These are phyloP conservation scores for Hanseniaspora valbyensis DNA, from an alignment of 805 yeast species.

Conservation along the genomic window DNA sequence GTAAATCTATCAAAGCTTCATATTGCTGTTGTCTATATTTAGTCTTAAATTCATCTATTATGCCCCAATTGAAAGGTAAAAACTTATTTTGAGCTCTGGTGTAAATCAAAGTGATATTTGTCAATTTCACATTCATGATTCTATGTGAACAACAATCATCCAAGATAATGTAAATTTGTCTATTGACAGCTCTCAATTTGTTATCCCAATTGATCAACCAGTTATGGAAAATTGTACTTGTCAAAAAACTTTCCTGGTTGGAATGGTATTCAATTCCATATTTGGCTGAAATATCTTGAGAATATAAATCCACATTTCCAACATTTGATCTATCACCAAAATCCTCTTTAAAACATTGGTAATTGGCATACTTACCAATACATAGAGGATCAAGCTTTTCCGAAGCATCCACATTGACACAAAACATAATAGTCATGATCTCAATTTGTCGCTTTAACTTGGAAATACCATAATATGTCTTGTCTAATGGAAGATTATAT, in stretches of 20 bases:
- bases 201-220: conserved; percentile 53
- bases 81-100: conserved; percentile 35
- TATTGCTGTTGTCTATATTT: conserved; percentile 50
- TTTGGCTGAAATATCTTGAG: conserved; percentile 38
- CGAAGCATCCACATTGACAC: conserved; percentile 51
- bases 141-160: conserved; percentile 58
- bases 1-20: conserved; percentile 28
- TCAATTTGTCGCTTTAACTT: conserved; percentile 30
- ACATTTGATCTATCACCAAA: conserved; percentile 22
- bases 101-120: conserved; percentile 33
- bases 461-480: conserved; percentile 36
- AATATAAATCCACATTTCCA: conserved; percentile 18
- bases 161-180: conserved; percentile 45
- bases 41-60: conserved; percentile 49
- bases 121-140: conserved; percentile 41
- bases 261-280: conserved; percentile 48
- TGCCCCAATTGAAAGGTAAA: conserved; percentile 55
- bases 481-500: conserved; percentile 50
- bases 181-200: conserved; percentile 33
- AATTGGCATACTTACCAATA: conserved; percentile 47
- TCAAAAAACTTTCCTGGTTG: conserved; percentile 52
- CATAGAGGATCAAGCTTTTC: conserved; percentile 52
- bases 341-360: conserved; percentile 32
- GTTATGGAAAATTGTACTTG: conserved; percentile 51
- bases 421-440: conserved; percentile 47